Conservation (phyloP, 1,284 basidiomycete genomes). For the Pseudozyma sp. region DNA sequence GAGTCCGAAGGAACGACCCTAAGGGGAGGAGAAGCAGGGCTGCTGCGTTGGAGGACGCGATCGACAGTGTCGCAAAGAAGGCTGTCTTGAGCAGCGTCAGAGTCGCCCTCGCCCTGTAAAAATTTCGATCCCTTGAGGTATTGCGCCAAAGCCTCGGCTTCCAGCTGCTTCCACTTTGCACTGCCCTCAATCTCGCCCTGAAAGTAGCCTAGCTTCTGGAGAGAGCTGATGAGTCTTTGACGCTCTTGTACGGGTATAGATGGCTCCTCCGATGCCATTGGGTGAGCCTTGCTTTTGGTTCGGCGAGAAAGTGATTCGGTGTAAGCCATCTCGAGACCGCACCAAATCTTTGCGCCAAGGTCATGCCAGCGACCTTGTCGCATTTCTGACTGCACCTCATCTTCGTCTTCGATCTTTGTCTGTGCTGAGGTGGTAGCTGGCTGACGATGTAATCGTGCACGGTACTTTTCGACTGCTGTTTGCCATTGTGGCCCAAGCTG, state of each 20-base stretch:
- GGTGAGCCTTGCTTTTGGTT: constrained; percentile 8
- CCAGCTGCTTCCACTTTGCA: constrained; percentile 56
- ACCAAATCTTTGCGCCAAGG: constrained; percentile 60
- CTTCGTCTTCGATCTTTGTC: constrained; percentile 33
- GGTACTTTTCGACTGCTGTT: constrained; percentile 49
- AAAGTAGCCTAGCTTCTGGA: constrained; percentile 59
- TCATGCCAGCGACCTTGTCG: constrained; percentile 57
- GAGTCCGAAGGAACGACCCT: constrained; percentile 4
- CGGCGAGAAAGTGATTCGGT: constrained; percentile 36
- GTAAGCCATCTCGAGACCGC: constrained; percentile 61
- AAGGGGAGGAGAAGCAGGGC: neutral
- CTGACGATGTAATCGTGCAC: constrained; percentile 22
- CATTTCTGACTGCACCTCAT: constrained; percentile 20
- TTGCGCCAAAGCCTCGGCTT: constrained; percentile 37
- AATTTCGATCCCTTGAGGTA: neutral
- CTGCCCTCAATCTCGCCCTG: constrained; percentile 52
- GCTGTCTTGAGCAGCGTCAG: neutral
- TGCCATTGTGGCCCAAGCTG: constrained; percentile 76
- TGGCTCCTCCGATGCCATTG: constrained; percentile 1
- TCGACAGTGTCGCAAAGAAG: constrained; percentile 29
- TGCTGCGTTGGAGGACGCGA: neutral
- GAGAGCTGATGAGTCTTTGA: constrained; percentile 37
- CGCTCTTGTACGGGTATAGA: constrained; percentile 13
- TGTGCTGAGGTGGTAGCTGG: neutral
- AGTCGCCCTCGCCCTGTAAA: neutral